Evolutionary conservation across 352 stramenopile genomes (phyloP).

Genomic region (Pseudoperonospora humuli): DNA sequence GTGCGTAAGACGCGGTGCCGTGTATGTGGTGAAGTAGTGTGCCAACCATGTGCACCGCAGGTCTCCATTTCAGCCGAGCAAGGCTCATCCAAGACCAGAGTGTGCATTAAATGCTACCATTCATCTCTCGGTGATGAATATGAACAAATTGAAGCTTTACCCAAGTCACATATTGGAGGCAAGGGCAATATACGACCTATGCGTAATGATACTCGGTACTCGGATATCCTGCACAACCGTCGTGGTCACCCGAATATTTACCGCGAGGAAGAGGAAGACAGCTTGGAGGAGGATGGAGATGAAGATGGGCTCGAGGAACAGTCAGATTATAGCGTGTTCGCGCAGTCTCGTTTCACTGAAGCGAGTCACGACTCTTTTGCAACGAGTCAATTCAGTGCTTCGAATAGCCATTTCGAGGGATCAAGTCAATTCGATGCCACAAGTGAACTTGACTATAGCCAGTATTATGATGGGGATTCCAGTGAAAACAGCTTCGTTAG

Average conservation of each 20-base stretch:
- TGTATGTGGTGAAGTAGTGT: constrained; percentile 70
- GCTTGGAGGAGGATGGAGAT: constrained; percentile 29
- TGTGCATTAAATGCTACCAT: constrained; percentile 51
- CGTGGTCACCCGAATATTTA: constrained; percentile 17
- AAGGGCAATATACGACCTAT: constrained; percentile 12
- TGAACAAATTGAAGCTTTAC: constrained; percentile 15
- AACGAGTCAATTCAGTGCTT: constrained; percentile 17
- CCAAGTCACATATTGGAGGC: constrained; percentile 3
- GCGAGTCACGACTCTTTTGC: constrained; percentile 32
- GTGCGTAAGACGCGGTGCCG: constrained; percentile 64
- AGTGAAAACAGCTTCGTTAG: constrained; percentile 26
- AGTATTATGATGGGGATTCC: constrained; percentile 21
- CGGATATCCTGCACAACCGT: constrained; percentile 31
- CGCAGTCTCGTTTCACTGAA: constrained; percentile 44
- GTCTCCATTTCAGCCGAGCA: constrained; percentile 34
- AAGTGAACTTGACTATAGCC: constrained; percentile 29
- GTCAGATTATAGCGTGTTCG: constrained; percentile 46
- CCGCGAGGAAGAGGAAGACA: constrained; percentile 24
- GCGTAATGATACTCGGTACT: constrained; percentile 38
- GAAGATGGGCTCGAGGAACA: constrained; percentile 50
- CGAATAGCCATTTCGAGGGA: constrained; percentile 14
- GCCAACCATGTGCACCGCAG: constrained; percentile 55
- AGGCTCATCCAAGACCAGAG: constrained; percentile 39
- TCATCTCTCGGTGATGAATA: constrained; percentile 26
- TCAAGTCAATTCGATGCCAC: constrained; percentile 17